Percentiles rank a stretch among this genome's conserved stretches.
Conservation (phyloP, 306 rosid species). For the Lathyrus oleraceus region DNA sequence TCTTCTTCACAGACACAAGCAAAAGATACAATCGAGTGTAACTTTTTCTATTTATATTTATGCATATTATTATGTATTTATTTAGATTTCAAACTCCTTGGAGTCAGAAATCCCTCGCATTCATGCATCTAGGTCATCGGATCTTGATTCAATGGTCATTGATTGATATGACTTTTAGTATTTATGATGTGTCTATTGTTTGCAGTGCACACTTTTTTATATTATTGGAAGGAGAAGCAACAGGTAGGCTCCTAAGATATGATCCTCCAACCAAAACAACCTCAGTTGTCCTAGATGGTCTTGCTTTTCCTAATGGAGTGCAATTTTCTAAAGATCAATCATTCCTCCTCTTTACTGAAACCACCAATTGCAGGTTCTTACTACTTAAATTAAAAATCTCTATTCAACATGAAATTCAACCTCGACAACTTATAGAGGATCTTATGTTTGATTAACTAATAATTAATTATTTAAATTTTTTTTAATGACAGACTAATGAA, state of each 20-base stretch:
- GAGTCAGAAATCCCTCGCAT: too few species aligned
- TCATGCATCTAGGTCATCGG: not conserved
- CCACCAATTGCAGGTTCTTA: constrained; percentile 88
- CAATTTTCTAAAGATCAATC: constrained; percentile 74
- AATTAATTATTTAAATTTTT: not conserved
- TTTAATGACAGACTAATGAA: constrained; percentile 56
- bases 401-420: not conserved
- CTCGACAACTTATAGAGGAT: not conserved
- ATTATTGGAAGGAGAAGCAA: constrained; percentile 92
- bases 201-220: constrained; percentile 71
- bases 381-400: not conserved
- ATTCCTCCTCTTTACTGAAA: constrained; percentile 73
- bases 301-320: constrained; percentile 93
- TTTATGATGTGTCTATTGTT: not conserved
- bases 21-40: constrained; percentile 78
- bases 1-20: constrained; percentile 93
- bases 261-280: constrained; percentile 88
- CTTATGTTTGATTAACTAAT: not conserved
- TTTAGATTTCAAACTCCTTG: too few species aligned
- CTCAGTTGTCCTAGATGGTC: constrained; percentile 76
- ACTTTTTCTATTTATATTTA: not conserved
- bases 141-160: not conserved
- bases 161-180: too few species aligned
- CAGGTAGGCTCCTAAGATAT: constrained; percentile 85
- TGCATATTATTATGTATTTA: too few species aligned